phyloP scores from a whole-genome alignment of 2,329 filamentous ascomycete genomes.

The Colletotrichum gloeosporioides region DNA sequence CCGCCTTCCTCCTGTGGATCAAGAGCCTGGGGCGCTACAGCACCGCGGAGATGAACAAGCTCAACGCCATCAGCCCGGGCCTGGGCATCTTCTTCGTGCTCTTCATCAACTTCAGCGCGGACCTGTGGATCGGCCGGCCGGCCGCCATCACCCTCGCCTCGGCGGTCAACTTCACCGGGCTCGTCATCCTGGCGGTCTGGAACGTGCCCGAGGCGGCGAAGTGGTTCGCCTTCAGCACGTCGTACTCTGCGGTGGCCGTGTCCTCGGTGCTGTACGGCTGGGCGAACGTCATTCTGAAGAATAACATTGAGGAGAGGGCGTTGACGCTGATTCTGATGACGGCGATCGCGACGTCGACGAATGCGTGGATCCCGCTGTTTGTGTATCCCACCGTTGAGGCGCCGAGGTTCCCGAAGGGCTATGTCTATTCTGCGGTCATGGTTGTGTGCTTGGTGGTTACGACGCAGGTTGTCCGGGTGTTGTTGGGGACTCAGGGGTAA shows the following conservation, averaged over 20 bases:
- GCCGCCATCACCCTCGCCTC: constrained; percentile 60
- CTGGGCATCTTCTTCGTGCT: constrained; percentile 63
- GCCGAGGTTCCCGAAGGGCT: constrained; percentile 48
- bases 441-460: constrained; percentile 34
- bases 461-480: constrained; percentile 27
- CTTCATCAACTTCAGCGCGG: constrained; percentile 59
- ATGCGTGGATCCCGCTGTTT: constrained; percentile 59
- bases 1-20: constrained; percentile 59
- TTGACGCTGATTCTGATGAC: constrained; percentile 58
- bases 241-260: constrained; percentile 54
- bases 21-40: constrained; percentile 58
- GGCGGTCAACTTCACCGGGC: constrained; percentile 54
- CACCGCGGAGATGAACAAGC: constrained; percentile 51
- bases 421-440: constrained; percentile 38
- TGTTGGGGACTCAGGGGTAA: constrained; percentile 11
- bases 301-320: constrained; percentile 50
- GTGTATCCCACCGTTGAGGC: constrained; percentile 52
- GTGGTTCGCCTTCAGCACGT: constrained; percentile 58
- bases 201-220: constrained; percentile 57
- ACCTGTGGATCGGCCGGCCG: constrained; percentile 57
- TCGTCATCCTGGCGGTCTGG: constrained; percentile 60
- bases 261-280: constrained; percentile 62
- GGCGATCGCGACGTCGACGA: constrained; percentile 58
- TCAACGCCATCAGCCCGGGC: constrained; percentile 57
- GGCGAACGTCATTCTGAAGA: constrained; percentile 55